Percentiles rank a stretch among this genome's conserved stretches.
Conservation (phyloP, 1,284 basidiomycete genomes). For the Rhodotorula mucilaginosa region DNA sequence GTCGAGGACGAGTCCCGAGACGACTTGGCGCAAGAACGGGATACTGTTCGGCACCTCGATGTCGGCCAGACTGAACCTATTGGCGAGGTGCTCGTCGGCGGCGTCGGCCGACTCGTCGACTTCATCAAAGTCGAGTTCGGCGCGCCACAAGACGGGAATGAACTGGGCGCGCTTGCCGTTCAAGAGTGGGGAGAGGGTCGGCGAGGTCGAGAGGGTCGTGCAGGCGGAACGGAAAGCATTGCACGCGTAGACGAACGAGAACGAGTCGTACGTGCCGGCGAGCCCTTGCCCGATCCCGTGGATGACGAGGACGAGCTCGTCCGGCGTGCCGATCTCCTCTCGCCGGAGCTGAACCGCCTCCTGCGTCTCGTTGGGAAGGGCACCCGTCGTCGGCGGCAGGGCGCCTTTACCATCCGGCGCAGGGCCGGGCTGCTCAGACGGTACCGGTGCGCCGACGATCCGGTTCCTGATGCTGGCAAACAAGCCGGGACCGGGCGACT, state of each 20-base stretch:
- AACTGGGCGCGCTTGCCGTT: constrained; percentile 43
- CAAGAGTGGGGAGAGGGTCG: constrained; percentile 37
- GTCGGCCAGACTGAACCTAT: constrained; percentile 40
- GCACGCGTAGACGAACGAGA: constrained; percentile 44
- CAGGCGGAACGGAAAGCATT: constrained; percentile 42
- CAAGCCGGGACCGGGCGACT: constrained; percentile 13
- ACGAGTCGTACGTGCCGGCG: constrained; percentile 43
- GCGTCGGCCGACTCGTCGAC: constrained; percentile 37
- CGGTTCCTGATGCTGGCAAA: constrained; percentile 28
- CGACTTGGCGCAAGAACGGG: constrained; percentile 46
- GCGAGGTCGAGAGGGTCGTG: constrained; percentile 31
- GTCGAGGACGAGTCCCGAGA: constrained; percentile 47
- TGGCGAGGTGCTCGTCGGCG: constrained; percentile 38
- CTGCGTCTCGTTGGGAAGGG: constrained; percentile 20
- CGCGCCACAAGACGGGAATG: constrained; percentile 45
- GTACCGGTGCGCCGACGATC: constrained; percentile 24
- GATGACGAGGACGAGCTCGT: constrained; percentile 44
- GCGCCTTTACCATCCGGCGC: constrained; percentile 15
- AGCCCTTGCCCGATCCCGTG: constrained; percentile 46
- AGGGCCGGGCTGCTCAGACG: constrained; percentile 30
- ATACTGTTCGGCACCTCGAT: constrained; percentile 40
- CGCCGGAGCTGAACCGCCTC: constrained; percentile 22
- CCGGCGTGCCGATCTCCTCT: constrained; percentile 33
- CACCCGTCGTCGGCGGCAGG: constrained; percentile 18
- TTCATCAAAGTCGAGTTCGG: constrained; percentile 41